Evolutionary conservation across 225 moss, liverwort and hornwort genomes (phyloP), one percentile per base, ranked within the genome.

Genomic region (Physcomitrellopsis africana): DNA sequence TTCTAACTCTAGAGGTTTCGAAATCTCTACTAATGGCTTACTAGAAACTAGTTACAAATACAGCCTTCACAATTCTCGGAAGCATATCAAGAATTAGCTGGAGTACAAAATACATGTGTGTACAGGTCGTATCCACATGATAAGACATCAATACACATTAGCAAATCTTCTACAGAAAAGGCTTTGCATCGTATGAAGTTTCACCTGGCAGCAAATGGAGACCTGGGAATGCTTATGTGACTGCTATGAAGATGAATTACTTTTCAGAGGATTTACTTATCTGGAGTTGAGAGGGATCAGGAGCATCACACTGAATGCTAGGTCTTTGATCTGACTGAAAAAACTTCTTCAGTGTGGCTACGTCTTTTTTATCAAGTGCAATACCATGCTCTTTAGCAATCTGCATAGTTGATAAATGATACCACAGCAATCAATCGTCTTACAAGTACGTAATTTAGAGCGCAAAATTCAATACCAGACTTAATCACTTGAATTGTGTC

Each of bases 371-470:
- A 22, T 83, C 68, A 58, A 86, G 77, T 2, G 69, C 4, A 72
- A 86, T 57, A 6, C 86, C 83, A 63, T 80, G 62, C 3, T 86
- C 72, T 75, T 65, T 77, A 0, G 80, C 83, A 59, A 86, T 72
- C 80, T 86, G 42, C 64, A 52, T 10, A 61, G 3, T 58, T 70
- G 20, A 58, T 2, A 58, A 19, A 18, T 10, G 49, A 29, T 3
- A 42, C 16, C 8, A 56, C 12, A 26, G n/a, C 11, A 53, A 63
- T 52, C 0, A 27, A 62, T n/a, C n/a, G 13, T 45, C n/a, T 26
- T 11, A 17, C 14, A 53, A 47, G 11, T 29, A 32, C 24, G 5
- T 2, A 63, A 54, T 19, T 13, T 16, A 67, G 10, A 23, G 15
- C 5, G 22, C 9, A 1, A 45, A 63, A 41, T 10, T 15, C 15